Conservation (phyloP, 129 eudicot genomes). For the Arctium lappa region DNA sequence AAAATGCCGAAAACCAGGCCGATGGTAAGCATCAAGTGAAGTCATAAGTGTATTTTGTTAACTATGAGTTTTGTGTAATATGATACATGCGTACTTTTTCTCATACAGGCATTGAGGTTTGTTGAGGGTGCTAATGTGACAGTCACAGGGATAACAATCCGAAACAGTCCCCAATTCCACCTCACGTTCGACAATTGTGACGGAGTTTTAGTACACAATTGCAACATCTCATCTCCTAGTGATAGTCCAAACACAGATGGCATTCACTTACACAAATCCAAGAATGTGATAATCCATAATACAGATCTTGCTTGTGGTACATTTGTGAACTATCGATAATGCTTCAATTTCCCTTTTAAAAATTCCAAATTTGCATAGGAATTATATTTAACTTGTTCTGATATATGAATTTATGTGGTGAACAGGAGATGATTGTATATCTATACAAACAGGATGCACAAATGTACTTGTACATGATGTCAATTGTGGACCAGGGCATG, state of each 20-base stretch:
- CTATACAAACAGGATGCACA: conserved; percentile 94
- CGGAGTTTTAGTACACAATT: conserved; percentile 55
- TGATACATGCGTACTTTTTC: background rate
- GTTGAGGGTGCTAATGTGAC: conserved; percentile 71
- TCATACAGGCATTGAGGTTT: conserved; percentile 68
- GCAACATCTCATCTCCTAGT: conserved; percentile 70
- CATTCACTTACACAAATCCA: conserved; percentile 74
- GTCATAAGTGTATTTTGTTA: background rate
- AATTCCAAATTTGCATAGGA: no score
- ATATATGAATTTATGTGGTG: background rate
- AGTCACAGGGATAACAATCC: conserved; percentile 82
- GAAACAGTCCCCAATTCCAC: conserved; percentile 80
- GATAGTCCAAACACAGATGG: conserved; percentile 95
- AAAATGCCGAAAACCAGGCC: conserved; percentile 62
- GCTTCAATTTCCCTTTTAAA: no score
- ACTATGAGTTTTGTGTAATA: conserved; percentile 8
- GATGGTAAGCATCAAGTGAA: conserved; percentile 54
- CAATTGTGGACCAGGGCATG: conserved; percentile 96
- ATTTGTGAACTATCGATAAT: no score
- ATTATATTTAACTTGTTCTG: background rate
- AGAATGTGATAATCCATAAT: conserved; percentile 65
- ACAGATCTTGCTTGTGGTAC: conserved; percentile 73
- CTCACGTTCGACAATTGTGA: conserved; percentile 75
- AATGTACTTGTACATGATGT: conserved; percentile 73
- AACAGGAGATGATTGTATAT: conserved; percentile 94